Base-by-base conservation (phyloP, 2,329 filamentous ascomycete genomes). In the Botrytis elliptica region DNA sequence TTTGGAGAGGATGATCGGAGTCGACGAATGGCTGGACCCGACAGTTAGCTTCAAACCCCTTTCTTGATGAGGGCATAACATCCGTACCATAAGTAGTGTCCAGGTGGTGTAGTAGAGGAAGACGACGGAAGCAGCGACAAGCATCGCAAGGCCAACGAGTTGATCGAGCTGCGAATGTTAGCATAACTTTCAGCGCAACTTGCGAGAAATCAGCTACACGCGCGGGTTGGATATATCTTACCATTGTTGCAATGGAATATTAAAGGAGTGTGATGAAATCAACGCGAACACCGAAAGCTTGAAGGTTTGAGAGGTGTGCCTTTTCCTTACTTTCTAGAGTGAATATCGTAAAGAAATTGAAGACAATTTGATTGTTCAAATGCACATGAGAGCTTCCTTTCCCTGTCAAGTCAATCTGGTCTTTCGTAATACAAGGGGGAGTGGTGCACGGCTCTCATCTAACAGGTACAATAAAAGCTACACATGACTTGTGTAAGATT, bases 21-120 rank as follows among this genome's bases (percentile, higher is more conserved):
- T 99, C 96, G 84, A 99, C 96, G 84, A 99, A 99, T 82, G 96
- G 96, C 96, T 99, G 44, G 18, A 40, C n/a, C 25, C 25, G 64
- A 59, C 64, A 69, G 42, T 66, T 67, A 71, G 66, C 40, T 52
- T 57, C 18, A 29, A n/a, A 29, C 9, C 36, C 6, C 25, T 55
- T n/a, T 55, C 4, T 60, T 42, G 36, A 42, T 14, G 29, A 62
- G 25, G 12, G 44, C 25, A 29, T 18, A 36, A 62, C 36, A 9
- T 70, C 80, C 85, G 74, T 89, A 98, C 96, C 93, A 99, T 98
- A 78, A 98, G 88, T 77, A 99, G 88, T 42, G 96, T 97, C 96
- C 96, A 99, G 84, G 97, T 89, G 77, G 94, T 96, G 86, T 99
- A 99, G 89, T 99, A 99, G 80, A 92, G 86, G 83, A 93, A 93